A percentile compares a stretch with the other conserved stretches of the same genome.
Evolutionary conservation across 805 yeast species (phyloP).

Genomic region (Saccharomycopsis sp.): DNA sequence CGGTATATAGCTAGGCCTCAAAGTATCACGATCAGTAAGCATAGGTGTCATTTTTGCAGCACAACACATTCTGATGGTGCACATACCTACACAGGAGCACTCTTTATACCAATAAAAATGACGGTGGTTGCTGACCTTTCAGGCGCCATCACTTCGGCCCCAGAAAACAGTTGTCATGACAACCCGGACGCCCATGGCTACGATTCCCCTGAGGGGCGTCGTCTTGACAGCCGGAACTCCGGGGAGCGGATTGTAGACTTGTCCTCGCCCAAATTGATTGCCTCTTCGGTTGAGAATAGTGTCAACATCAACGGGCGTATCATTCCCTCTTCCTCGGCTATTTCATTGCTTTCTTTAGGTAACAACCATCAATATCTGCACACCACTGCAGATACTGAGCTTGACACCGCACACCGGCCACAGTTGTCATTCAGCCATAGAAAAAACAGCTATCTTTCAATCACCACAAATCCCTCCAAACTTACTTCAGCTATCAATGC

Average conservation of each 20-base stretch:
- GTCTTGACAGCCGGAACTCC: not conserved
- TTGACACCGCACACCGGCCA: not conserved
- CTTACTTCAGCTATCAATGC: not conserved
- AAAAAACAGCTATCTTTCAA: not conserved
- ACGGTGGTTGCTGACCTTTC: not conserved
- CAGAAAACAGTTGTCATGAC: not conserved
- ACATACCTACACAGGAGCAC: not conserved
- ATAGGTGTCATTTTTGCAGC: not conserved
- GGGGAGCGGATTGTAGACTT: not conserved
- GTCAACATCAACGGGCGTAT: slow-evolving; percentile 14
- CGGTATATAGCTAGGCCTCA: not conserved
- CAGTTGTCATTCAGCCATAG: not conserved
- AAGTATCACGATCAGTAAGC: not conserved
- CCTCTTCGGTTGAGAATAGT: slow-evolving; percentile 17
- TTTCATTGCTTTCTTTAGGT: slow-evolving; percentile 16
- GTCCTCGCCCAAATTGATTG: slow-evolving; percentile 18
- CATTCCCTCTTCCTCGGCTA: slow-evolving; percentile 20
- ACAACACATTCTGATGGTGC: not conserved
- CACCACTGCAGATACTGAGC: not conserved
- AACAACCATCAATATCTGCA: not conserved
- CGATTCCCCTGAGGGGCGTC: not conserved
- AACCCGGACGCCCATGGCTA: too few species aligned
- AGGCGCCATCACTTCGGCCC: not conserved
- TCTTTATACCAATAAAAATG: not conserved
- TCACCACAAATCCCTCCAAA: not conserved